Conservation (phyloP, 108 stramenopile genomes). For the Craspedostauros australis region DNA sequence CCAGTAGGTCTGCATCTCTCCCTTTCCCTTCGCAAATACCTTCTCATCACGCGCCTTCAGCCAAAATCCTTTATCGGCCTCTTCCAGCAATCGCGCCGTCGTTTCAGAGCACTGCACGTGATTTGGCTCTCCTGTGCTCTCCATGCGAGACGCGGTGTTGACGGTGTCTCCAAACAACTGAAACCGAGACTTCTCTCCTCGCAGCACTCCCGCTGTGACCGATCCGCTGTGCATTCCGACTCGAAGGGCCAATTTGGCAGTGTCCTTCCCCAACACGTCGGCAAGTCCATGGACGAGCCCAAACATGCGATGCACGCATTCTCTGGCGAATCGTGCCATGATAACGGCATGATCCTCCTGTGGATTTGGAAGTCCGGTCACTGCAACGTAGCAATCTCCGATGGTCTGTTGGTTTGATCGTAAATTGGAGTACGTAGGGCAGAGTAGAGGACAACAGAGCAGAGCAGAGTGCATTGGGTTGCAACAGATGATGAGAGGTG, state of each 20-base stretch:
- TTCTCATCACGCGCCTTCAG: conserved; percentile 15
- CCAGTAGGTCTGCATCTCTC: conserved; percentile 38
- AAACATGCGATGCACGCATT: background rate
- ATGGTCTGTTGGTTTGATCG: too few species aligned
- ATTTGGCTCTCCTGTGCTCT: conserved; percentile 12
- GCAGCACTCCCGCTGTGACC: background rate
- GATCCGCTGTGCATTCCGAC: background rate
- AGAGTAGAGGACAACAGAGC: too few species aligned
- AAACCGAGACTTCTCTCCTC: background rate
- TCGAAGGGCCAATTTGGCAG: background rate
- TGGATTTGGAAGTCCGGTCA: background rate
- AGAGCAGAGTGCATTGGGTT: too few species aligned
- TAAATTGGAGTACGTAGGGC: too few species aligned
- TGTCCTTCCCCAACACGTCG: background rate
- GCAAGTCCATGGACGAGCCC: background rate
- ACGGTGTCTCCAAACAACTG: background rate
- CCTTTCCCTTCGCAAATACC: conserved; percentile 47
- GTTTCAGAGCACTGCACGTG: conserved; percentile 27
- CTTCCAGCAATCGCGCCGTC: conserved; percentile 24
- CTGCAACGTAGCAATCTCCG: conserved; percentile 2
- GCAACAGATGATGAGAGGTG: too few species aligned
- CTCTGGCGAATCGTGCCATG: background rate
- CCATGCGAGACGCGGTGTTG: background rate
- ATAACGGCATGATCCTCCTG: background rate
- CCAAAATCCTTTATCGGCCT: conserved; percentile 23